Percentiles rank a stretch among this genome's conserved stretches.
Evolutionary conservation across 768 basidiomycete species (phyloP).

Genomic region (Kwoniella mangroviensis): DNA sequence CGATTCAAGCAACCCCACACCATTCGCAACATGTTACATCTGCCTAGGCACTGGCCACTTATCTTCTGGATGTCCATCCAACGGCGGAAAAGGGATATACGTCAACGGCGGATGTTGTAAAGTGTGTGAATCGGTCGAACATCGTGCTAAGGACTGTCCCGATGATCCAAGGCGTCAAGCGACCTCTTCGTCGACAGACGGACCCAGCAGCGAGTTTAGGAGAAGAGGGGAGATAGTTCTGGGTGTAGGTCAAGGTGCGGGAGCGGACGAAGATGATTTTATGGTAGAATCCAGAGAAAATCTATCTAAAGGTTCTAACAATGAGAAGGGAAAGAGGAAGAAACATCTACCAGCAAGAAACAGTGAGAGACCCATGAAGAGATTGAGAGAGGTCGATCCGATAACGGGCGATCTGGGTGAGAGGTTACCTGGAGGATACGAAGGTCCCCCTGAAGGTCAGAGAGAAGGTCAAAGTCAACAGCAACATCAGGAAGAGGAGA

Average conservation of each 20-base stretch:
- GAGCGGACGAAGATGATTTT: conserved; percentile 95
- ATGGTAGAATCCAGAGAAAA: conserved; percentile 73
- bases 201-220: not conserved
- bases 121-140: conserved; percentile 80
- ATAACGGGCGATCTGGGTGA: conserved; percentile 5
- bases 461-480: conserved; percentile 4
- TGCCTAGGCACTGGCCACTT: conserved; percentile 84
- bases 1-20: conserved; percentile 71
- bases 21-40: conserved; percentile 90
- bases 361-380: conserved; percentile 24
- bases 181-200: conserved; percentile 10
- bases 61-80: conserved; percentile 79
- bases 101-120: conserved; percentile 91
- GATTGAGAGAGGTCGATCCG: conserved; percentile 6
- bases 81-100: conserved; percentile 79
- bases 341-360: conserved; percentile 35
- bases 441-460: conserved; percentile 16
- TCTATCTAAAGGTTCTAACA: not conserved
- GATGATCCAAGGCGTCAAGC: conserved; percentile 39
- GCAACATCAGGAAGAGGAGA: not conserved
- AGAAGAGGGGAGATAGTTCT: conserved; percentile 58
- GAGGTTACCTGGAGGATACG: conserved; percentile 1
- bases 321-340: conserved; percentile 22
- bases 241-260: conserved; percentile 62
- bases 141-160: conserved; percentile 82